Base-by-base conservation (phyloP, 2,329 filamentous ascomycete genomes). In the Colletotrichum endophyticum region DNA sequence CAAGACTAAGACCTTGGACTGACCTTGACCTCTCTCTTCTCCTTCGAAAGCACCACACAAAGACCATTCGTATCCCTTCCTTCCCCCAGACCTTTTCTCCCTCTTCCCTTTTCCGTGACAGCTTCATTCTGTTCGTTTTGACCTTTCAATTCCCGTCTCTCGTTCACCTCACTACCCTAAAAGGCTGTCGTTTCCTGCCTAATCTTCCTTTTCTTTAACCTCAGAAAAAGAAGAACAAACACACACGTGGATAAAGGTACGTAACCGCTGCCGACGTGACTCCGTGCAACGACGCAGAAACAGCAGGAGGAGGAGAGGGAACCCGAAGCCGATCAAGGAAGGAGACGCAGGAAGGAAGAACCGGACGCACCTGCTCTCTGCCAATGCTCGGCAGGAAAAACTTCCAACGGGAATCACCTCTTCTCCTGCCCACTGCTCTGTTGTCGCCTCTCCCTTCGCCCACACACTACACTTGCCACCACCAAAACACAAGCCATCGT, bases 61-160 rank as follows among this genome's bases (percentile, higher is more conserved):
- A 75, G 73, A 75, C 66, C 44, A 49, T 53, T 70, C 53, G 32
- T 49, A 66, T 75, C 72, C 75, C 63, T 76, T 69, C 72, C 68
- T 56, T 68, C 67, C 75, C 44, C 56, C 67, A 61, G 59, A 44
- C 16, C 19, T 36, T 30, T 68, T 66, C 44, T 77, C 39, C 75
- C 66, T 77, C 75, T 76, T 77, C 64, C 44, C 75, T 63, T 72
- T 76, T 77, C 73, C 75, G 75, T 76, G 72, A 77, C 72, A 72
- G 72, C 75, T 72, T 77, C 72, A 66, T 72, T 73, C 56, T 79
- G 71, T 73, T 73, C 73, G 70, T 71, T 70, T 73, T 67, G 66
- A 72, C 75, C 68, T 70, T 85, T 85, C 80, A 79, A 81, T 86
- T 85, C 83, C 79, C 78, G 82, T 82, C 84, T 77, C 82, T 86